phyloP scores from a whole-genome alignment of 1,284 basidiomycete species.

The Uromyces viciae-fabae region DNA sequence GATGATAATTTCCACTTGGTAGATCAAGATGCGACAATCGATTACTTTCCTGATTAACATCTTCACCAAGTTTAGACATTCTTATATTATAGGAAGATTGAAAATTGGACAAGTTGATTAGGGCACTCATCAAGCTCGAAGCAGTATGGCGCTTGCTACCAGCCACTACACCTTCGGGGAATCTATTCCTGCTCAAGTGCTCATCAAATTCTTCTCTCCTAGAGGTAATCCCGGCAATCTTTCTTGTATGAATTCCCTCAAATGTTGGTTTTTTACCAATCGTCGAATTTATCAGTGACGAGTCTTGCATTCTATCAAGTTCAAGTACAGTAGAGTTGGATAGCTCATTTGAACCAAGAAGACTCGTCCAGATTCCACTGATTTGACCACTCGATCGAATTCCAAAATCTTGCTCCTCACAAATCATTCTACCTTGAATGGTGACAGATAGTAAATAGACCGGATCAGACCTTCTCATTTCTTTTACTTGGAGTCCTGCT shows the following conservation, averaged over 20 bases:
- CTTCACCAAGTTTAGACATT: not conserved
- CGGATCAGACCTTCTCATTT: not conserved
- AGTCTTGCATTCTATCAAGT: conserved; percentile 1
- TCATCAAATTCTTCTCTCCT: no score
- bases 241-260: no score
- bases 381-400: conserved; percentile 10
- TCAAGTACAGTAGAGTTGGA: not conserved
- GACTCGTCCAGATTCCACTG: conserved; percentile 1
- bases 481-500: not conserved
- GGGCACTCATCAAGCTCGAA: conserved; percentile 2
- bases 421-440: conserved; percentile 6
- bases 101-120: not conserved
- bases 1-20: not conserved
- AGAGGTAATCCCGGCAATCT: no score
- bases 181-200: no score
- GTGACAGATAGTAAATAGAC: not conserved
- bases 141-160: conserved; percentile 17
- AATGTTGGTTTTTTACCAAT: no score
- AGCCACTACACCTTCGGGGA: not conserved
- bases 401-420: not conserved
- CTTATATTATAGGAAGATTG: not conserved
- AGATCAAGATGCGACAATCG: not conserved
- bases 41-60: not conserved
- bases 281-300: no score
- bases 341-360: not conserved